phyloP scores from a whole-genome alignment of 768 basidiomycete genomes.

The Leccinum disarticulatum region DNA sequence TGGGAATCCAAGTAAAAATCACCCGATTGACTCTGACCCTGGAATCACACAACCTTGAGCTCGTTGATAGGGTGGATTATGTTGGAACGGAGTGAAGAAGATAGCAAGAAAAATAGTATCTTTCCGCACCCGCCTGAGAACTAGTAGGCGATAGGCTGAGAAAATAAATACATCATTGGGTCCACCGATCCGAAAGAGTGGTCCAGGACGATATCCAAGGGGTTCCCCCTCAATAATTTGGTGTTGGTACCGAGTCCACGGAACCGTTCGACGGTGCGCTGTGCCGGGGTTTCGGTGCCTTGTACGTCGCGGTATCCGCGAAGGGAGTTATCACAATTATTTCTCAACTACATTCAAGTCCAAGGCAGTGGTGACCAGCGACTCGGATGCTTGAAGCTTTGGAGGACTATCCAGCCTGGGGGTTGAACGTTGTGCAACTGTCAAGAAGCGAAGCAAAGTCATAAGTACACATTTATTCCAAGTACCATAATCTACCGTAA shows the following conservation, averaged over 20 bases:
- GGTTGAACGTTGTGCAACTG: no score
- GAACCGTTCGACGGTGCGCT: not conserved
- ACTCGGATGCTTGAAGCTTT: no score
- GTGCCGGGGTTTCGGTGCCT: not conserved
- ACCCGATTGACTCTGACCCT: no score
- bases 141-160: not conserved
- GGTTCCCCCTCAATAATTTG: no score
- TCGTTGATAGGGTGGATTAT: no score
- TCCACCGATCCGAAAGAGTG: not conserved
- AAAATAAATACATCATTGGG: not conserved
- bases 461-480: not conserved
- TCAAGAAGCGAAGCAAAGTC: not conserved
- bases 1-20: no score
- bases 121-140: not conserved
- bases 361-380: not conserved
- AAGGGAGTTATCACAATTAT: not conserved
- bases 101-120: not conserved
- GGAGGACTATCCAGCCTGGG: not conserved
- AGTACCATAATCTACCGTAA: not conserved
- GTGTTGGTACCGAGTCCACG: not conserved
- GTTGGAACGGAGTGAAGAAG: no score
- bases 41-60: no score
- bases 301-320: not conserved
- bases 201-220: not conserved
- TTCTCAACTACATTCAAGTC: not conserved